Evolutionary conservation across 83 land plant species (phyloP).

Genomic region (Larix sibirica): DNA sequence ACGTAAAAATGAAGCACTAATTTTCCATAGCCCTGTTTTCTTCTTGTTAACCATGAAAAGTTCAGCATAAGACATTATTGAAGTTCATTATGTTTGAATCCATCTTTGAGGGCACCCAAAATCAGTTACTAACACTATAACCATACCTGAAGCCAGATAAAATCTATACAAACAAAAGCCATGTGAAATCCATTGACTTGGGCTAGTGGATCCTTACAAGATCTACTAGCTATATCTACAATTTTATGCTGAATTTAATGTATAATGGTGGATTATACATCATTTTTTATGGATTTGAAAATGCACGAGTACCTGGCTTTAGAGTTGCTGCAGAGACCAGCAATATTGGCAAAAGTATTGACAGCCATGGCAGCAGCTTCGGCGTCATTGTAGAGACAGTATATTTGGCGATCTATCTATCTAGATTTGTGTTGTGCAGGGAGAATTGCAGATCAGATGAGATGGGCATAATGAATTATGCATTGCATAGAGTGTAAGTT

Average conservation of each 20-base stretch:
- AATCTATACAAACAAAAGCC: background rate
- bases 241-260: background rate
- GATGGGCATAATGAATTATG: background rate
- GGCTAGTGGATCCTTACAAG: background rate
- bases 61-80: background rate
- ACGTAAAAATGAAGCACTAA: background rate
- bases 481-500: background rate
- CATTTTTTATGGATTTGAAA: background rate
- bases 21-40: background rate
- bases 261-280: background rate
- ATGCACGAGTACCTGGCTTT: background rate
- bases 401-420: background rate
- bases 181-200: background rate
- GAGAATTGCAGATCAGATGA: background rate
- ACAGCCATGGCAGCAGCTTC: background rate
- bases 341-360: background rate
- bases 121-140: background rate
- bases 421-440: background rate
- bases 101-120: background rate
- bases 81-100: background rate
- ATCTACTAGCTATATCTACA: background rate
- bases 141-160: background rate
- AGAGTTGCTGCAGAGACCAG: slow-evolving; percentile 4
- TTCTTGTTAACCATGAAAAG: background rate
- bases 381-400: background rate